Conservation (phyloP, 1,139 yeast species). For the Waltiozyma sp. region DNA sequence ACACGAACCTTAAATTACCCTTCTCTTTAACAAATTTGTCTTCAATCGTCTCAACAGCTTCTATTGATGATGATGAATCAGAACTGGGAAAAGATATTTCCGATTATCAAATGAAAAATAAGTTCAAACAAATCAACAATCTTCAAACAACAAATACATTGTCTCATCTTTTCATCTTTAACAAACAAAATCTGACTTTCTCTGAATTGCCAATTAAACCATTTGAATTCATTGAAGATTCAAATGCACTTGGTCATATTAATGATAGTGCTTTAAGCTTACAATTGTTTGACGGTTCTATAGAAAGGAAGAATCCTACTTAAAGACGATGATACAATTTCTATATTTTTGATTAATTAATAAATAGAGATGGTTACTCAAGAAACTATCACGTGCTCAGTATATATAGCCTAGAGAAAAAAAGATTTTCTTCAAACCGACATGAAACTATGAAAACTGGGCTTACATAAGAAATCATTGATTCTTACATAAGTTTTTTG, state of each 20-base stretch:
- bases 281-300: conserved; percentile 63
- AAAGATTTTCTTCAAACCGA: too few relatives aligned
- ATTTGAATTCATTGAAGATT: conserved; percentile 64
- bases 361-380: too few relatives aligned
- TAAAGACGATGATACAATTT: too few relatives aligned
- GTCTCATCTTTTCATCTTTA: not conserved
- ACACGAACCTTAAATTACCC: conserved; percentile 12
- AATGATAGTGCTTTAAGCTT: conserved; percentile 66
- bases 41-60: conserved; percentile 9
- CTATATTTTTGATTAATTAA: too few relatives aligned
- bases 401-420: too few relatives aligned
- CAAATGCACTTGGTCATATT: conserved; percentile 35
- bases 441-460: too few relatives aligned
- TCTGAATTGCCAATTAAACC: conserved; percentile 29
- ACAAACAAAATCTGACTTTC: conserved; percentile 22
- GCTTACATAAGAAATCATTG: too few relatives aligned
- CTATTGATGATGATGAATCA: not conserved
- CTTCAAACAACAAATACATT: not conserved
- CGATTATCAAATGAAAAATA: too few relatives aligned
- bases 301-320: conserved; percentile 59
- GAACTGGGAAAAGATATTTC: not conserved
- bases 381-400: too few relatives aligned
- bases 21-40: conserved; percentile 15
- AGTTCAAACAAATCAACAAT: not conserved
- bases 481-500: too few relatives aligned